Evolutionary conservation across 2,329 filamentous ascomycete species (phyloP).

Genomic region (Periconia digitata): DNA sequence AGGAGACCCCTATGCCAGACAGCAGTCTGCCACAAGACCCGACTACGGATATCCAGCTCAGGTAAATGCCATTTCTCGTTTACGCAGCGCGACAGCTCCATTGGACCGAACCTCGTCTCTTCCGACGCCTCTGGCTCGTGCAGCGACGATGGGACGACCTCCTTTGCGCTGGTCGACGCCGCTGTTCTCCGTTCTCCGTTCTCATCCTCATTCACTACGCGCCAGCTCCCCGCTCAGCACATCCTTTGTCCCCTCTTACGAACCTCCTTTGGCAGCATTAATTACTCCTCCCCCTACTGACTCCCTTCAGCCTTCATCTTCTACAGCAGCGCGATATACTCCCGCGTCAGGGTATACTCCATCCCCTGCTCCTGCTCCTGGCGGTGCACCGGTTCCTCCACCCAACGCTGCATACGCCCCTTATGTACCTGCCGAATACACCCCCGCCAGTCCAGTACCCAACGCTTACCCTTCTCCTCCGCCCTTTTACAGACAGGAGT

Average conservation of each 20-base stretch:
- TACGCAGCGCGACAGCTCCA: conserved; percentile 30
- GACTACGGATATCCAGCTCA: conserved; percentile 35
- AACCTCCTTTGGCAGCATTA: conserved; percentile 39
- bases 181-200: conserved; percentile 17
- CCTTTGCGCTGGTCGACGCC: conserved; percentile 19
- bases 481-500: conserved; percentile 37
- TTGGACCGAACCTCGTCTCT: conserved; percentile 22
- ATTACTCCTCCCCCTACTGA: conserved; percentile 36
- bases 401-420: conserved; percentile 27
- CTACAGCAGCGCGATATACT: conserved; percentile 33
- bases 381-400: conserved; percentile 23
- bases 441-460: conserved; percentile 18
- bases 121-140: conserved; percentile 23
- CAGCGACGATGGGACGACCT: conserved; percentile 23
- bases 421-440: conserved; percentile 37
- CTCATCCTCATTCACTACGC: conserved; percentile 20
- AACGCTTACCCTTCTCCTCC: conserved; percentile 34
- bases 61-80: conserved; percentile 40
- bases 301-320: conserved; percentile 31
- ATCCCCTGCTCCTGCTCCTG: conserved; percentile 22
- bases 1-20: conserved; percentile 21
- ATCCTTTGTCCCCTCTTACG: conserved; percentile 37
- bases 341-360: conserved; percentile 35
- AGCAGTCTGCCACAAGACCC: conserved; percentile 24
- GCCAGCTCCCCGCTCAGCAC: conserved; percentile 32